Conservation (phyloP, 2,329 filamentous ascomycete species). For the Colletotrichum sidae region DNA sequence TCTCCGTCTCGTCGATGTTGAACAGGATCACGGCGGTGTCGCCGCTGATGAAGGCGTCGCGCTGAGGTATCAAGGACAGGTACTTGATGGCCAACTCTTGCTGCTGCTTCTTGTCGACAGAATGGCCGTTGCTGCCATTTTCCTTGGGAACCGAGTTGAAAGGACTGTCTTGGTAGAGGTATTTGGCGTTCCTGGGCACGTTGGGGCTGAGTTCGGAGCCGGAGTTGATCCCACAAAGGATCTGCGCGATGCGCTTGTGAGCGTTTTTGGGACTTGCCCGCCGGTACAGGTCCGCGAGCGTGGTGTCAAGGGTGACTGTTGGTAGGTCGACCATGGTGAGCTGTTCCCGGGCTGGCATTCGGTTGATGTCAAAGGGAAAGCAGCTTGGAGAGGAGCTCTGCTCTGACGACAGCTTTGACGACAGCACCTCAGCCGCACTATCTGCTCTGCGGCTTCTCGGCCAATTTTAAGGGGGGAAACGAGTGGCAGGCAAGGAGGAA, state of each 20-base stretch:
- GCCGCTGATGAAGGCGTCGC: constrained; percentile 49
- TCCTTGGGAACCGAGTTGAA: constrained; percentile 43
- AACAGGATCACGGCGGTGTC: constrained; percentile 45
- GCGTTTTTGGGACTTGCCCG: constrained; percentile 40
- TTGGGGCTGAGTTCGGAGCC: constrained; percentile 41
- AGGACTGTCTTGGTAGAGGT: constrained; percentile 49
- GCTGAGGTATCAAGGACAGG: constrained; percentile 49
- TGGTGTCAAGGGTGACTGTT: constrained; percentile 48
- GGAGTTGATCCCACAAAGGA: constrained; percentile 45
- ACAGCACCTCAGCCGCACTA: too few species aligned
- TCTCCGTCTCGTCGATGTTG: constrained; percentile 40
- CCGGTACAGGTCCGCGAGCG: constrained; percentile 49
- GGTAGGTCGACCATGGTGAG: constrained; percentile 40
- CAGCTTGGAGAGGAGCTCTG: too few species aligned
- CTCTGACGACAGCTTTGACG: too few species aligned
- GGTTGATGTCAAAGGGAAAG: background rate
- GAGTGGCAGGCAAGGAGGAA: background rate
- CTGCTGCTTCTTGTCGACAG: constrained; percentile 34
- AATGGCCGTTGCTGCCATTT: background rate
- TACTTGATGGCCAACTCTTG: constrained; percentile 47
- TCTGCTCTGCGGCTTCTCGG: too few species aligned
- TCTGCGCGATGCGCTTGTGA: constrained; percentile 44
- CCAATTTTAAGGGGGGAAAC: too few species aligned
- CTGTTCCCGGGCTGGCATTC: background rate
- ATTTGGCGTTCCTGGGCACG: constrained; percentile 50